Conservation (phyloP, 2,329 filamentous ascomycete species). For the Paecilomyces formosus region DNA sequence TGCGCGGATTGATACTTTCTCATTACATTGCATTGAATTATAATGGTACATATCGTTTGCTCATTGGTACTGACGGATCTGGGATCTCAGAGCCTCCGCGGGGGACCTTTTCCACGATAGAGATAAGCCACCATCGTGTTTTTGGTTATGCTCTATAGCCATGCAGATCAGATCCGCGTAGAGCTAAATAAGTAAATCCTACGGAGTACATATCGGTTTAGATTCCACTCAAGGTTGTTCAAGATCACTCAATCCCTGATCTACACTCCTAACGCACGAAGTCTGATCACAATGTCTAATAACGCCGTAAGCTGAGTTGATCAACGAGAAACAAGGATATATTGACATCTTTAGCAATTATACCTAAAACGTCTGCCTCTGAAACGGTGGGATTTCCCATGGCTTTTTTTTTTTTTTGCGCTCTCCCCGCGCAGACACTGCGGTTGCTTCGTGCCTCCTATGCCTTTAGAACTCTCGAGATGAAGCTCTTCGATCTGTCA, state of each 20-base stretch:
- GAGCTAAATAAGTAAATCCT: not conserved
- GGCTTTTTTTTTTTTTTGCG: not conserved
- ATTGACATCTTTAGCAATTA: not conserved
- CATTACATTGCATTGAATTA: not conserved
- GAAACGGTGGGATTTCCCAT: too few species aligned
- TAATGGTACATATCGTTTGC: too few species aligned
- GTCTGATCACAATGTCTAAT: not conserved
- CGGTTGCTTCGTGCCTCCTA: not conserved
- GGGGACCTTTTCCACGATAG: too few species aligned
- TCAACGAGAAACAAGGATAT: not conserved
- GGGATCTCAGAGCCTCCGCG: too few species aligned
- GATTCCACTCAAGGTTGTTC: not conserved
- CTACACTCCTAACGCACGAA: not conserved
- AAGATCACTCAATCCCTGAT: not conserved
- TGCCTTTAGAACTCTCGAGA: not conserved
- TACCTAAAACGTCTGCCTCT: too few species aligned
- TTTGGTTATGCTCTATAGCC: not conserved
- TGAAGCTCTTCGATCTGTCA: too few species aligned
- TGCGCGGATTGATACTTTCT: not conserved
- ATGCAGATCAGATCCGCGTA: not conserved
- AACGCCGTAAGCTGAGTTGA: not conserved
- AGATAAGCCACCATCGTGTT: too few species aligned
- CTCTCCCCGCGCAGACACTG: not conserved
- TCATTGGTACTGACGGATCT: too few species aligned
- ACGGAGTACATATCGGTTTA: not conserved